Evolutionary conservation across 805 yeast genomes (phyloP).

Genomic region (Metschnikowia matae): DNA sequence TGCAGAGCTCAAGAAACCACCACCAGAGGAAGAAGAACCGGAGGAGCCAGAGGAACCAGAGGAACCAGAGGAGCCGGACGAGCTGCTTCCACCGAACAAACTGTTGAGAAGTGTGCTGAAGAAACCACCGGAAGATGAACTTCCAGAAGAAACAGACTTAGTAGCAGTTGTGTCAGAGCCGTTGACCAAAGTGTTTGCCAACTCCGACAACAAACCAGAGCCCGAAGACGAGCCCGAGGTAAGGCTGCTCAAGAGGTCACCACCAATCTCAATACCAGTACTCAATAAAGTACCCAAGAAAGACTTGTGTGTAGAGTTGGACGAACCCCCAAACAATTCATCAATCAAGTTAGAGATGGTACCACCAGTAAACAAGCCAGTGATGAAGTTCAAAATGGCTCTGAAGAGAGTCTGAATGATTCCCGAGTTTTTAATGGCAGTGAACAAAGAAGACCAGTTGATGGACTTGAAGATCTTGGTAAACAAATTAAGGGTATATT

Average conservation of each 20-base stretch:
- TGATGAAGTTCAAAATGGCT: conserved; percentile 13
- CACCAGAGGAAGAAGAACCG: conserved; percentile 1
- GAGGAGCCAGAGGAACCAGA: neutral
- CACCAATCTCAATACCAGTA: conserved; percentile 13
- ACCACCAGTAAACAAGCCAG: conserved; percentile 14
- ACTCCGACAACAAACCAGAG: conserved; percentile 12
- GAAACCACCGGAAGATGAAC: conserved; percentile 12
- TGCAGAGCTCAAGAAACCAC: conserved; percentile 2
- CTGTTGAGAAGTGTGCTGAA: conserved; percentile 7
- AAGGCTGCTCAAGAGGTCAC: conserved; percentile 15
- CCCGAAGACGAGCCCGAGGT: conserved; percentile 8
- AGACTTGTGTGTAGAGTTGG: conserved; percentile 14
- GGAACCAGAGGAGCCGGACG: neutral
- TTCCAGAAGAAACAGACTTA: conserved; percentile 1
- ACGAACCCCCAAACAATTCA: conserved; percentile 12
- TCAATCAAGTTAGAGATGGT: conserved; percentile 10
- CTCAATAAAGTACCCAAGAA: conserved; percentile 13
- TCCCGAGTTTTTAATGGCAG: conserved; percentile 26
- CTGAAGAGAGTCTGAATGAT: conserved; percentile 17
- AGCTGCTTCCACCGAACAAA: conserved; percentile 7
- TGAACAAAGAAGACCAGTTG: conserved; percentile 21
- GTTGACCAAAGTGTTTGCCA: conserved; percentile 9
- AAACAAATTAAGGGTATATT: conserved; percentile 20
- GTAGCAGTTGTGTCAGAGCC: conserved; percentile 2
- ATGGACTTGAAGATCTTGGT: conserved; percentile 20